Evolutionary conservation across 2,329 filamentous ascomycete species (phyloP), one percentile per base, ranked within the genome.

Genomic region (Metarhizium album): DNA sequence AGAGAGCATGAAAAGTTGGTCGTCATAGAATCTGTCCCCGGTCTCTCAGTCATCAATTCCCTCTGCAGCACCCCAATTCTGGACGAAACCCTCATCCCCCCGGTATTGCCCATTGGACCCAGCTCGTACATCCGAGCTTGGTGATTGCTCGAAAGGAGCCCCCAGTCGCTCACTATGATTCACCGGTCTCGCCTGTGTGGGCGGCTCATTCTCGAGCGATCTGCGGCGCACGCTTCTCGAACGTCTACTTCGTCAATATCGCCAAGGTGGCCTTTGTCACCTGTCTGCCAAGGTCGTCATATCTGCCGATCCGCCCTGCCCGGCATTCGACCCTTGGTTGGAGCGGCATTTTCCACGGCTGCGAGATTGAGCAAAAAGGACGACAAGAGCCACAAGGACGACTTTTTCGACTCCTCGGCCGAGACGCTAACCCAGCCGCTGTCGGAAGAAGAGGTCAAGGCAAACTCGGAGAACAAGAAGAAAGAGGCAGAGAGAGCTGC

Each of bases 391-490:
- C 63, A 64, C 40, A 74, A 75, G 52, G 68, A 65, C 4, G 70
- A 71, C 20, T 78, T 79, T 56, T 77, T 80, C 52, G 74, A 80
- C 55, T 68, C 70, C 7, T 59, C 71, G 5, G 65, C 71, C 47
- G 67, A 69, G 51, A 59, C 63, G 20, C 49, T 62, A 11, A 67
- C 66, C 22, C 73, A 77, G 55, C 71, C 75, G 0, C 65, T 80
- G 9, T 71, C 74, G 7, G 75, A 79, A 50, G 74, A 79, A 54
- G 75, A 78, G 57, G 66, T 69, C 49, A 73, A 76, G 59, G 73
- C 71, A 46, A 78, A 75, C 55, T 70, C 68, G 27, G 73, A 75
- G 59, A 70, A 73, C 58, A 67, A 68, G 60, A 71, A 68, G 48
- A 63, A 64, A 29, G 67, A 73, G 53, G 52, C 52, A 42, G 71